Percentiles rank a stretch among this genome's conserved stretches.
phyloP scores from a whole-genome alignment of 1,284 basidiomycete species.

The Ustilago xerochloae region DNA sequence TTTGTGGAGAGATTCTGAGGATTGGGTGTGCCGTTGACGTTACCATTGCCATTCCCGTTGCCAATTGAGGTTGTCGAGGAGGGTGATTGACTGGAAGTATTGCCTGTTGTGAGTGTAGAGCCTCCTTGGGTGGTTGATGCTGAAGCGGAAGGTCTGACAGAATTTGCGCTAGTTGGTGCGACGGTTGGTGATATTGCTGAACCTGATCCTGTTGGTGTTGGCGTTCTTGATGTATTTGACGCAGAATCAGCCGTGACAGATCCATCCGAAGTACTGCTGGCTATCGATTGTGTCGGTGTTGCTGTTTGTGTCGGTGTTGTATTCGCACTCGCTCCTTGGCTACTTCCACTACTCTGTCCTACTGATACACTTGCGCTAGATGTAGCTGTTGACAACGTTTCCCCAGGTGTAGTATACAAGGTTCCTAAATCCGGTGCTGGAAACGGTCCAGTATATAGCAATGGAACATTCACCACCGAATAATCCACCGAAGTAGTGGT shows the following conservation, averaged over 20 bases:
- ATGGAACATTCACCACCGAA: constrained; percentile 49
- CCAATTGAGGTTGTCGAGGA: background rate
- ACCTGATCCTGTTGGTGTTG: constrained; percentile 2
- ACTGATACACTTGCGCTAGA: background rate
- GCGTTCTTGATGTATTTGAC: background rate
- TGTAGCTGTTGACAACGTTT: constrained; percentile 4
- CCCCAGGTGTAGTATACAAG: constrained; percentile 51
- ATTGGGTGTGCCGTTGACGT: constrained; percentile 13
- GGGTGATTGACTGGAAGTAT: background rate
- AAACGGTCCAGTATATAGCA: constrained; percentile 58
- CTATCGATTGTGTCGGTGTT: background rate
- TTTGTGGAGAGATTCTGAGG: background rate
- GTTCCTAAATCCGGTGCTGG: constrained; percentile 54
- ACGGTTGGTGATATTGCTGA: background rate
- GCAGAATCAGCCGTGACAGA: constrained; percentile 14
- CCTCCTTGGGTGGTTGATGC: background rate
- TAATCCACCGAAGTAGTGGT: constrained; percentile 45
- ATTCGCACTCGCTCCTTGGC: background rate
- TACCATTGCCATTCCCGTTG: constrained; percentile 13
- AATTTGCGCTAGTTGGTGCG: background rate
- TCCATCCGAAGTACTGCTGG: background rate
- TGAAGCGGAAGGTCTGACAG: background rate
- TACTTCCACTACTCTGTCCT: background rate
- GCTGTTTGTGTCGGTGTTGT: constrained; percentile 1
- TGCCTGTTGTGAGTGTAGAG: background rate